A percentile compares a stretch with the other conserved stretches of the same genome.
Evolutionary conservation across 2,329 filamentous ascomycete genomes (phyloP).

Genomic region (Beauveria pseudobassiana): DNA sequence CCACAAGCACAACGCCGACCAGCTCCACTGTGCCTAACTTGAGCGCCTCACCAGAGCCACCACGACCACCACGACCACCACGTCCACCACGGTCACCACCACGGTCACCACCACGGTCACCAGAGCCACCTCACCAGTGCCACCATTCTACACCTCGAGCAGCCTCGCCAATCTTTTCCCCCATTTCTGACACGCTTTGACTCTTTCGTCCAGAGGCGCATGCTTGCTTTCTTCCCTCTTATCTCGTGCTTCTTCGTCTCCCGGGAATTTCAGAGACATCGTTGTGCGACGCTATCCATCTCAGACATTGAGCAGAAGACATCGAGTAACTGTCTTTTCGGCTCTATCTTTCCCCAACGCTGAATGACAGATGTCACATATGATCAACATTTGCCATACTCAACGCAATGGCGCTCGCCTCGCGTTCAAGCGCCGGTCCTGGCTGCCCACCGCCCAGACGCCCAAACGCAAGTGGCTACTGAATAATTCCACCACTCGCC

Average conservation of each 20-base stretch:
- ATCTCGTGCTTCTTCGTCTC: neutral
- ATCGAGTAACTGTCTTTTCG: neutral
- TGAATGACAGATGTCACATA: neutral
- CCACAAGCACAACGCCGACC: neutral
- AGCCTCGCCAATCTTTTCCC: neutral
- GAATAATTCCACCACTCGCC: neutral
- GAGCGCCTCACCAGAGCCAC: neutral
- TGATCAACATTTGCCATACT: neutral
- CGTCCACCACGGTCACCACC: too few species aligned
- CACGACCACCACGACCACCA: neutral
- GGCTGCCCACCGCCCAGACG: neutral
- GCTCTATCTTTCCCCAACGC: neutral
- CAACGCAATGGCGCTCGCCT: neutral
- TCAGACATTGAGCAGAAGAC: neutral
- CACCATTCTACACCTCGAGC: neutral
- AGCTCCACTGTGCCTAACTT: neutral
- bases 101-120: too few species aligned
- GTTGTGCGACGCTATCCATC: neutral
- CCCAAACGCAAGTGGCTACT: neutral
- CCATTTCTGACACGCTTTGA: slow-evolving; percentile 3
- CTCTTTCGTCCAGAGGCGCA: neutral
- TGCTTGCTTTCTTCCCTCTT: neutral
- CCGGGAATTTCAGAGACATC: neutral
- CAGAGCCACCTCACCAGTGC: too few species aligned
- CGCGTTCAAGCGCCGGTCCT: neutral